phyloP scores from a whole-genome alignment of 139 green algal species.

The Edaphochlamys debaryana region DNA sequence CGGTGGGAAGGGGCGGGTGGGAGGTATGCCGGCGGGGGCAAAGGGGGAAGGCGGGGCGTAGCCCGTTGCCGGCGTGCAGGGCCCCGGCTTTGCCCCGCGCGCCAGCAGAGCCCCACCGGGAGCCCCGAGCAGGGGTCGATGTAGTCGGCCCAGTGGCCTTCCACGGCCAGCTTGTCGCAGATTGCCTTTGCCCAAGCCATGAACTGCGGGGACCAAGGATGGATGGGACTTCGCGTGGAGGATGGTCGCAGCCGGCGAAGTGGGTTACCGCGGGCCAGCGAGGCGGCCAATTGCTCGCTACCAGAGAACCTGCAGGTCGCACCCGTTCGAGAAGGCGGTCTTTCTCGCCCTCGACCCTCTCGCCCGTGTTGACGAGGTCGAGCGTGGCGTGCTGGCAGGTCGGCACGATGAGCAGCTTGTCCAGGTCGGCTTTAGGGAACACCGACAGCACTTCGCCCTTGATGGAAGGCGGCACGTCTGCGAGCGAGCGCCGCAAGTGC shows the following conservation, averaged over 20 bases:
- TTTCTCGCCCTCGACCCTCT: conserved; percentile 88
- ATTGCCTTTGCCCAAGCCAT: conserved; percentile 85
- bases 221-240: not conserved
- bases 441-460: conserved; percentile 54
- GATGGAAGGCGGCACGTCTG: conserved; percentile 51
- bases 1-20: too few relatives aligned
- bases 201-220: conserved; percentile 78
- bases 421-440: conserved; percentile 52
- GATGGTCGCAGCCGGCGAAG: not conserved
- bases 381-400: conserved; percentile 86
- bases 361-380: conserved; percentile 87
- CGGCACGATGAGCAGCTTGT: conserved; percentile 79
- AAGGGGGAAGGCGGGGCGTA: too few relatives aligned
- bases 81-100: too few relatives aligned
- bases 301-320: too few relatives aligned
- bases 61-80: too few relatives aligned
- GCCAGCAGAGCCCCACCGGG: conserved; percentile 64
- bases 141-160: conserved; percentile 94
- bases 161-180: conserved; percentile 65
- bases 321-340: conserved; percentile 85
- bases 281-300: not conserved
- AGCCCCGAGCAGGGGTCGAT: conserved; percentile 97
- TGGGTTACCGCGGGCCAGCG: too few relatives aligned
- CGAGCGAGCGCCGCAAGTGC: not conserved
- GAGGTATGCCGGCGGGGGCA: not conserved